Conservation (phyloP, 768 basidiomycete genomes). For the Trametes elegans region DNA sequence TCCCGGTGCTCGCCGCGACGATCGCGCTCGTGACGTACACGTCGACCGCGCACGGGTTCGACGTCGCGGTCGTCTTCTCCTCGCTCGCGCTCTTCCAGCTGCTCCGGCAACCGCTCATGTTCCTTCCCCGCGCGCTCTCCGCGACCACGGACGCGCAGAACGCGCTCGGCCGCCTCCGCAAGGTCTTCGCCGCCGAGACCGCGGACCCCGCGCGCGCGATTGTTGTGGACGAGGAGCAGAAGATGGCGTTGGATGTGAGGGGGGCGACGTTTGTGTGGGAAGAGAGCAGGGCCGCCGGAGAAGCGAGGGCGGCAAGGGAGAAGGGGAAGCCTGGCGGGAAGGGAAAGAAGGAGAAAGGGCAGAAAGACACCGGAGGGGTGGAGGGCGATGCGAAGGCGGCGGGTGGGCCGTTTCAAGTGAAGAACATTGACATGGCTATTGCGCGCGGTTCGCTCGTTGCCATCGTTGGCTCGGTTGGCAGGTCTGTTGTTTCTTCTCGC, state of each 20-base stretch:
- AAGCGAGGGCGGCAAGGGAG: constrained; percentile 17
- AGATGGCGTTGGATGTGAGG: constrained; percentile 48
- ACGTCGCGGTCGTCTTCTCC: constrained; percentile 68
- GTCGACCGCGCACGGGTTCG: constrained; percentile 48
- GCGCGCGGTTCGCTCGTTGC: constrained; percentile 59
- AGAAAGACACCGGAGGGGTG: constrained; percentile 11
- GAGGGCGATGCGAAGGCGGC: background rate
- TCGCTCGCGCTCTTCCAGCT: constrained; percentile 63
- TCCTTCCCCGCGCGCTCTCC: constrained; percentile 59
- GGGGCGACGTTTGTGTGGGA: constrained; percentile 69
- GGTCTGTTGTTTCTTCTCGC: constrained; percentile 28
- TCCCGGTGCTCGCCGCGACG: constrained; percentile 64
- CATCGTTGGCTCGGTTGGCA: constrained; percentile 68
- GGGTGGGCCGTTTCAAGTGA: constrained; percentile 46
- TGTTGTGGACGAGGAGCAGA: constrained; percentile 42
- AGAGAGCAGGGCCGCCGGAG: constrained; percentile 24
- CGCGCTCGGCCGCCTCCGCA: constrained; percentile 47
- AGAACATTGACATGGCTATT: constrained; percentile 49
- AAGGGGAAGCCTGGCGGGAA: constrained; percentile 18
- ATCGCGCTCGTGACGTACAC: constrained; percentile 69
- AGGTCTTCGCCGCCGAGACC: constrained; percentile 56
- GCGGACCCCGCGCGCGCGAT: constrained; percentile 35
- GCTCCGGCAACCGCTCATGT: constrained; percentile 69
- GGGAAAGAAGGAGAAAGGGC: constrained; percentile 20
- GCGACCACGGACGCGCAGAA: constrained; percentile 63